Conservation (phyloP, 2,329 filamentous ascomycete species). For the Pyrenophora graminea region DNA sequence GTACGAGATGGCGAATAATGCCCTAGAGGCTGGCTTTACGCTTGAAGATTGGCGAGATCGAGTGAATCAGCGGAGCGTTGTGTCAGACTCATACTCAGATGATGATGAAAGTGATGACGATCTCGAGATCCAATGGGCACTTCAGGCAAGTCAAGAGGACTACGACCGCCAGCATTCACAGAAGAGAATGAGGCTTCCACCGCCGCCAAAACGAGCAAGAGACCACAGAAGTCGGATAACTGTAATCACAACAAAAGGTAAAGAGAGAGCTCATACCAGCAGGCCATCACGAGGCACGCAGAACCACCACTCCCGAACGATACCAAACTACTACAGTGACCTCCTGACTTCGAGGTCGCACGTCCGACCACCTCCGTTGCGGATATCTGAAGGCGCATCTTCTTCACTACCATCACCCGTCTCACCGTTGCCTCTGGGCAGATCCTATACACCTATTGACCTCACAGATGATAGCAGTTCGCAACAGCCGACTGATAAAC, state of each 20-base stretch:
- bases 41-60: constrained; percentile 20
- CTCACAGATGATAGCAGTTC: not conserved
- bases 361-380: too few species aligned
- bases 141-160: too few species aligned
- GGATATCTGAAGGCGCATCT: not conserved
- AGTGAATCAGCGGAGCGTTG: not conserved
- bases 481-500: not conserved
- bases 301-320: too few species aligned
- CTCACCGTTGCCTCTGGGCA: not conserved
- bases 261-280: too few species aligned
- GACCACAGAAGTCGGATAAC: too few species aligned
- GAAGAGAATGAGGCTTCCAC: too few species aligned
- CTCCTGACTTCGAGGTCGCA: too few species aligned
- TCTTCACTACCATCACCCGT: not conserved
- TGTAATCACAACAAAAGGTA: too few species aligned
- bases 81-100: not conserved
- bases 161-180: not conserved
- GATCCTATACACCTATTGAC: not conserved
- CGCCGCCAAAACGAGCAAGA: too few species aligned
- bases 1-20: constrained; percentile 5
- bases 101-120: not conserved
- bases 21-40: not conserved
- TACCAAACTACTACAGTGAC: too few species aligned
- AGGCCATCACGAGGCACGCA: too few species aligned
- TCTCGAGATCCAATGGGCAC: too few species aligned